Evolutionary conservation across 108 stramenopile genomes (phyloP).

Genomic region (Asterionellopsis glacialis): DNA sequence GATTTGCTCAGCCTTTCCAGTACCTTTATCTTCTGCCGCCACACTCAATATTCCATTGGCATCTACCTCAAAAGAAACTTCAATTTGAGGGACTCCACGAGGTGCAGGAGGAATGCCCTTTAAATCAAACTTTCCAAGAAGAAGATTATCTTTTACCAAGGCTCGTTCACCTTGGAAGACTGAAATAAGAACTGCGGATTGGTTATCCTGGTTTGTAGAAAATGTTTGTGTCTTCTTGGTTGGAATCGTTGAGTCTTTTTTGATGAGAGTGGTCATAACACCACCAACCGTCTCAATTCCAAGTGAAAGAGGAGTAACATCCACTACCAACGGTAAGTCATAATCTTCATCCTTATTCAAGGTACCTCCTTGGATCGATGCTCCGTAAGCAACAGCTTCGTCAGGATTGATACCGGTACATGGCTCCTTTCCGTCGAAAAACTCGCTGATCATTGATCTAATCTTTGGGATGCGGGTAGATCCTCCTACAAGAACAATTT

Average conservation of each 20-base stretch:
- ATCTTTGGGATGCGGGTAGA: conserved; percentile 98
- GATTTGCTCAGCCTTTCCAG: conserved; percentile 89
- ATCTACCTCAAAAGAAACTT: conserved; percentile 90
- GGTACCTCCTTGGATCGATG: conserved; percentile 95
- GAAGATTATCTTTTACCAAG: conserved; percentile 92
- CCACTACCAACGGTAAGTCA: conserved; percentile 66
- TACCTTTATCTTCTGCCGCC: conserved; percentile 86
- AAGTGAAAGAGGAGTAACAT: conserved; percentile 81
- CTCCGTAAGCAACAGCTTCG: conserved; percentile 97
- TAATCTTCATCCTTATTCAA: conserved; percentile 78
- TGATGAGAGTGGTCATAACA: conserved; percentile 93
- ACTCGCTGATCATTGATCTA: conserved; percentile 87
- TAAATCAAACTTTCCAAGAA: conserved; percentile 90
- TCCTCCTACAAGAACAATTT: conserved; percentile 96
- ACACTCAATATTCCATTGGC: conserved; percentile 95
- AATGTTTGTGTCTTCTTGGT: conserved; percentile 92
- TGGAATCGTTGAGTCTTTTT: conserved; percentile 91
- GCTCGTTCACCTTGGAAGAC: conserved; percentile 96
- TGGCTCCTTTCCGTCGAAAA: conserved; percentile 96
- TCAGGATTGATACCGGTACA: conserved; percentile 95
- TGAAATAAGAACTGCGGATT: conserved; percentile 87
- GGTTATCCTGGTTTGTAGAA: conserved; percentile 94
- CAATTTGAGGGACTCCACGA: conserved; percentile 92
- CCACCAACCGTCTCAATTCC: conserved; percentile 95
- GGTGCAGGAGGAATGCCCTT: conserved; percentile 91